Base-by-base conservation (phyloP, 179 eudicot species). In the Drosera spatulata region DNA sequence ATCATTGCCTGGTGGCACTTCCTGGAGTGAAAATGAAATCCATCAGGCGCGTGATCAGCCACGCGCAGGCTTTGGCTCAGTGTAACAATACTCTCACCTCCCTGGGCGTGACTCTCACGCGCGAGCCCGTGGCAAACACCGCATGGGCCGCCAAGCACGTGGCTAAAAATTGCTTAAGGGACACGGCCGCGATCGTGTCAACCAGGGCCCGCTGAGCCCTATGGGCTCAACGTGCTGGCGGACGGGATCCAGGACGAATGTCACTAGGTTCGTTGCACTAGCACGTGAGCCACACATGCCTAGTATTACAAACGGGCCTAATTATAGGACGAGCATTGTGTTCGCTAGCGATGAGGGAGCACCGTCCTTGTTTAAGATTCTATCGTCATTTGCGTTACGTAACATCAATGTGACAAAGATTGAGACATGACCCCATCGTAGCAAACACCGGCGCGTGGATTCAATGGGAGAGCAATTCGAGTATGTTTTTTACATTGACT, bases 91-190 rank as follows among this genome's bases (percentile, higher is more conserved):
- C 91, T 7, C 77, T 89, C 4, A 87, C 91, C 4, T 71, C 84
- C 42, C 61, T 89, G 12, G 91, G 89, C 15, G 76, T 82, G 57
- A 74, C 72, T 66, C 86, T 79, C 44, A 74, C 82, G 3, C 77
- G 95, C 11, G 95, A 89, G 60, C 95, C 97, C 5, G 86, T 89
- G 11, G 91, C 84, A 75, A 95, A 89, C 69, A 89, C 97, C 10
- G 97, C 97, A 10, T 95, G 95, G 3, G 97, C 97, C 6, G 97
- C 95, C 2, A 95, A 89, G 68, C 81, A 66, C 76, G 73, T 89
- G 43, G 86, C 97, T 5, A 59, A 61, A 3, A 69, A 87, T 68
- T 66, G 74, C 3, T 73, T 89, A 56, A 77, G 79, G 5, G 89
- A 89, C 61, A 89, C 97, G 0, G 97, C 88, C 0, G 97, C 97